Base-by-base conservation (phyloP, 148 eudicot species). In the Vaccinium vitisidaea region DNA sequence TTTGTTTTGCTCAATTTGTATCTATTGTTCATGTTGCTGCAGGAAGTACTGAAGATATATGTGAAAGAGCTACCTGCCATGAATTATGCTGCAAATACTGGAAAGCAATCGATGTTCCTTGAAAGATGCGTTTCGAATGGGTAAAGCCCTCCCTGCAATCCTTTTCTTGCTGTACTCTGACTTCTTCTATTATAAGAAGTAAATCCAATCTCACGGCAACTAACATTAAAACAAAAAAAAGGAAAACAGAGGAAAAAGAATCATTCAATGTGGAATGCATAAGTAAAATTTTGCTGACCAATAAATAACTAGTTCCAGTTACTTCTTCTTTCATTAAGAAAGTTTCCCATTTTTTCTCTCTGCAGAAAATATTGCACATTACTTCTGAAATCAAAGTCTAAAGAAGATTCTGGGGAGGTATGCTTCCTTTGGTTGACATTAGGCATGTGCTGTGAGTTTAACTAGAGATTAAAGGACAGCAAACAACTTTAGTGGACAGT, bases 11-110 rank as follows among this genome's bases (percentile, higher is more conserved):
- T 53, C 25, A 27, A 49, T 25, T 43, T 59, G 16, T 81, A 82
- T 65, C 55, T 55, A 2, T 54, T 54, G 19, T 50, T 78, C 50
- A 56, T 82, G 84, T 53, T 27, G 80, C 65, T 84, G 84, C 92
- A 96, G 98, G 96, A 96, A 58, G 89, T 88, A 43, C 43, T 93
- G 85, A 84, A 78, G 76, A 67, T 94, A 16, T 96, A 96, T 90
- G 82, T 14, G 82, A 88, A 89, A 88, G 98, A 95, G 88, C 91
- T 94, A 61, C 98, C 98, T 46, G 89, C 91, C 46, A 95, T 95
- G 98, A 96, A 89, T 74, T 94, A 88, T 91, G 98, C 98, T 77
- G 95, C 98, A 16, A 96, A 96, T 86, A 96, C 98, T 21, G 98
- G 98, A 87, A 96, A 96, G 84, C 89, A 93, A 84, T 93, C 98